A percentile compares a stretch with the other conserved stretches of the same genome.
Evolutionary conservation across 1,284 basidiomycete species (phyloP).

Genomic region (Papiliotrema flavescens): DNA sequence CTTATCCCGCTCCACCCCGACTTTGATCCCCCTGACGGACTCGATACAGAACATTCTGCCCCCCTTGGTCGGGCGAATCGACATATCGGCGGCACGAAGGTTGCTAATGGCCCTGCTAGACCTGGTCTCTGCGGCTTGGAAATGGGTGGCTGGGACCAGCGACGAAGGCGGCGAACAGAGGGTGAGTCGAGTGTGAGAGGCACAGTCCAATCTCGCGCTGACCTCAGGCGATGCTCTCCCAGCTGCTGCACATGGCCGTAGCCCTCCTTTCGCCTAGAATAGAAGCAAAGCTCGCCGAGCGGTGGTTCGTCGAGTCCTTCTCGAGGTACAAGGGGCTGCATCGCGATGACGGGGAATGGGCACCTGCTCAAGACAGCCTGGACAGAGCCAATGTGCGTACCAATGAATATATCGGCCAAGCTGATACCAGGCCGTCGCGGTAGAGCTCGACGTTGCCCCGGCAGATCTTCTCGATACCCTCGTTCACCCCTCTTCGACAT

Average conservation of each 20-base stretch:
- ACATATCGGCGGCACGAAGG: constrained; percentile 12
- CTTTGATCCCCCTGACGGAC: constrained; percentile 23
- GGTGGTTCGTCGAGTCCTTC: constrained; percentile 30
- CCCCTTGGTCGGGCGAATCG: constrained; percentile 15
- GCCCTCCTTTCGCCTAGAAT: constrained; percentile 27
- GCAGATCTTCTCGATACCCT: constrained; percentile 15
- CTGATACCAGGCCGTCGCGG: background rate
- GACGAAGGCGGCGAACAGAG: constrained; percentile 37
- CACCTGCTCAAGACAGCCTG: constrained; percentile 11
- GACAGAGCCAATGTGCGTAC: background rate
- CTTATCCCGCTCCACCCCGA: constrained; percentile 30
- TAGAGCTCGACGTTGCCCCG: constrained; percentile 1
- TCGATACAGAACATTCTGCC: constrained; percentile 13
- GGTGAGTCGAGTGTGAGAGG: constrained; percentile 12
- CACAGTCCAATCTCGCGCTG: background rate
- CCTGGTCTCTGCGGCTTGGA: constrained; percentile 21
- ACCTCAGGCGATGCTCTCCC: constrained; percentile 26
- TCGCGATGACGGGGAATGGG: constrained; percentile 7
- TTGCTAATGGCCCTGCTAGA: constrained; percentile 11
- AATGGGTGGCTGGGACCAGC: constrained; percentile 23
- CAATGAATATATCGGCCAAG: background rate
- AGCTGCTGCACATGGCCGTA: constrained; percentile 21
- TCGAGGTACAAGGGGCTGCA: constrained; percentile 16
- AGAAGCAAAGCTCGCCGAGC: constrained; percentile 19
- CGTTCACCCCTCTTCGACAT: constrained; percentile 20